Percentiles rank a stretch among this genome's conserved stretches.
phyloP scores from a whole-genome alignment of 2,329 filamentous ascomycete species.

The Aspergillus thermomutatus region DNA sequence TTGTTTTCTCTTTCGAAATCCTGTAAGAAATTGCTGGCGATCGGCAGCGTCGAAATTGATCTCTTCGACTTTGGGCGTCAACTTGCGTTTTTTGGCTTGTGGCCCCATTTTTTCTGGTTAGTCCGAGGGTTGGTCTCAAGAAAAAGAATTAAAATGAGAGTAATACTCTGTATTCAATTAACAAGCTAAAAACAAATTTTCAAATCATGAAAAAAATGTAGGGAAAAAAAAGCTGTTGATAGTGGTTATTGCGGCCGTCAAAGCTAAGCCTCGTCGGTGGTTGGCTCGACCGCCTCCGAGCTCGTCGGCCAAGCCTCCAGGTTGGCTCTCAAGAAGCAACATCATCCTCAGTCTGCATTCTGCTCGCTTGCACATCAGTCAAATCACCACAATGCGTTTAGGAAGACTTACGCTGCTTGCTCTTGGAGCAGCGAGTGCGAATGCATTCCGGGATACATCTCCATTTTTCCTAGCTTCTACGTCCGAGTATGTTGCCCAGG shows the following conservation, averaged over 20 bases:
- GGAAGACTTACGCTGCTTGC: constrained; percentile 45
- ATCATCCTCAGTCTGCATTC: constrained; percentile 12
- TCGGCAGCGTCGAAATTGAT: constrained; percentile 79
- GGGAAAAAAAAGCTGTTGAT: constrained; percentile 6
- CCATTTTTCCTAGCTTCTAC: constrained; percentile 89
- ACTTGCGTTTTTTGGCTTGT: constrained; percentile 65
- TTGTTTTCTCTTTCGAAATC: constrained; percentile 93
- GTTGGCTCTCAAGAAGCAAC: constrained; percentile 17
- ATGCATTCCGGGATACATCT: constrained; percentile 80
- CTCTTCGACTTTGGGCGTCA: constrained; percentile 63
- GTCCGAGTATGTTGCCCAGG: constrained; percentile 59
- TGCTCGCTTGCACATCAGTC: constrained; percentile 10
- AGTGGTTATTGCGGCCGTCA: constrained; percentile 2
- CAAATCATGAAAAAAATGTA: constrained; percentile 3
- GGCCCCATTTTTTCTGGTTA: constrained; percentile 46
- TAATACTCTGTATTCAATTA: background rate
- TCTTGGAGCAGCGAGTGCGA: constrained; percentile 55
- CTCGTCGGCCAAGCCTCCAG: constrained; percentile 19
- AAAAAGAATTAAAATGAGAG: background rate
- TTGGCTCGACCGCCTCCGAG: constrained; percentile 37
- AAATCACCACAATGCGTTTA: constrained; percentile 39
- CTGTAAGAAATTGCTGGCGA: constrained; percentile 83
- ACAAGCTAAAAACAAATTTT: constrained; percentile 18
- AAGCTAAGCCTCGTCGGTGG: constrained; percentile 27
- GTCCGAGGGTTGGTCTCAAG: background rate